Percentiles rank a stretch among this genome's conserved stretches.
Conservation (phyloP, 2,329 filamentous ascomycete genomes). For the Samsoniella hepiali region DNA sequence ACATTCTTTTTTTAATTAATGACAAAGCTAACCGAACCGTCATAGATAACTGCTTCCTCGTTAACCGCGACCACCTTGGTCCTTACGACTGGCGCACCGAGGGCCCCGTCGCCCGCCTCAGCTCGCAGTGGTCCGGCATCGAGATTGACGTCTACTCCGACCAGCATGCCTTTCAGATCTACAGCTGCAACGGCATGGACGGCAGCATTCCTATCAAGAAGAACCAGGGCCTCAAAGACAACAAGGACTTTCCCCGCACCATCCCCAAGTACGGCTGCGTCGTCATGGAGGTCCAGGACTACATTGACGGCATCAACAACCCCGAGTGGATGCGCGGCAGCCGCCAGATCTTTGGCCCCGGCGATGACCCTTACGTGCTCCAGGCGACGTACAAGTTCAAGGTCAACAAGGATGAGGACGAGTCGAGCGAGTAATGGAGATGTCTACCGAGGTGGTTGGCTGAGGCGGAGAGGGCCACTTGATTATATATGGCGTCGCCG, state of each 20-base stretch:
- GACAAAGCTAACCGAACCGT: constrained; percentile 16
- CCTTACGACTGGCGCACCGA: constrained; percentile 61
- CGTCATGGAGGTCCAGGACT: constrained; percentile 90
- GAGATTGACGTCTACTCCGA: constrained; percentile 76
- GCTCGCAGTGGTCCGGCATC: constrained; percentile 76
- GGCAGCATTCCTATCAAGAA: constrained; percentile 66
- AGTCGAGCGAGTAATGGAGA: not conserved
- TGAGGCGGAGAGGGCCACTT: not conserved
- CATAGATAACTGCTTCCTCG: constrained; percentile 64
- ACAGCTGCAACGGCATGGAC: constrained; percentile 76
- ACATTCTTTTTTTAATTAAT: not conserved
- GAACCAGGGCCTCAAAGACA: constrained; percentile 62
- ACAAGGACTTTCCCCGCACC: constrained; percentile 53
- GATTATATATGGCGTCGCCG: not conserved
- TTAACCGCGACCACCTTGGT: constrained; percentile 58
- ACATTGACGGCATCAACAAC: constrained; percentile 90
- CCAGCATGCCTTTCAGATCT: constrained; percentile 85
- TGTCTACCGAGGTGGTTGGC: not conserved
- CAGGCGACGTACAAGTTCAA: constrained; percentile 61
- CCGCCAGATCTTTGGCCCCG: constrained; percentile 60
- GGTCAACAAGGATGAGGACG: constrained; percentile 35
- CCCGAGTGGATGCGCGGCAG: constrained; percentile 74
- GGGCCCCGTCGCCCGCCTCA: constrained; percentile 62
- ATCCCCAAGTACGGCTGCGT: constrained; percentile 78
- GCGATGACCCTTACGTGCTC: constrained; percentile 58